Conservation (phyloP, 345 rosid species). For the Citrus reticulata region DNA sequence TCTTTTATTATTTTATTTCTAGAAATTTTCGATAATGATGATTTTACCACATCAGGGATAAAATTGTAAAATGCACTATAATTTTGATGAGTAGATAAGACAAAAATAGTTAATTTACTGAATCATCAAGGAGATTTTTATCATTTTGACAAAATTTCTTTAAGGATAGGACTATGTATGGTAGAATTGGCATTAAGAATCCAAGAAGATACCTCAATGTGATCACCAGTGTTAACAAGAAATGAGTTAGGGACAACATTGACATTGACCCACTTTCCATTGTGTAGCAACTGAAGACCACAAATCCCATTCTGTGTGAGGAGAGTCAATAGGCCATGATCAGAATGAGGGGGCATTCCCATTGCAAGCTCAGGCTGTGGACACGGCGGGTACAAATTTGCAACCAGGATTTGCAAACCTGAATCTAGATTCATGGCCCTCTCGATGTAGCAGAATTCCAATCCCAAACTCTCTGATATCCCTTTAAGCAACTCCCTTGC, state of each 20-base stretch:
- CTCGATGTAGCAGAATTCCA: conserved; percentile 31
- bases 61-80: too few species aligned
- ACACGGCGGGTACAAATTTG: conserved; percentile 53
- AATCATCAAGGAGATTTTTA: too few species aligned
- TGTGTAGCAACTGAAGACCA: conserved; percentile 48
- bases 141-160: too few species aligned
- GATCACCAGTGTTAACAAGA: conserved; percentile 49
- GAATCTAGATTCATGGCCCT: conserved; percentile 24
- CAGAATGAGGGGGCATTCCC: conserved; percentile 59
- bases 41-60: too few species aligned
- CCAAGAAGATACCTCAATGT: conserved; percentile 40
- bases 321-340: conserved; percentile 51
- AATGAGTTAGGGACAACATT: conserved; percentile 34
- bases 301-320: conserved; percentile 35
- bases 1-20: too few species aligned
- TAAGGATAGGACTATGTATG: too few species aligned
- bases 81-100: too few species aligned
- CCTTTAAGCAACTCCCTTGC: conserved; percentile 34
- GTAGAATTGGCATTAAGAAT: not conserved
- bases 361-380: conserved; percentile 54
- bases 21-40: too few species aligned
- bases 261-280: conserved; percentile 46
- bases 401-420: conserved; percentile 26
- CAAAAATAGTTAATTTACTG: too few species aligned
- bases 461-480: conserved; percentile 48